A percentile compares a stretch with the other conserved stretches of the same genome.
Evolutionary conservation across 768 basidiomycete genomes (phyloP).

Genomic region (Dictyophora rubrovolvata): DNA sequence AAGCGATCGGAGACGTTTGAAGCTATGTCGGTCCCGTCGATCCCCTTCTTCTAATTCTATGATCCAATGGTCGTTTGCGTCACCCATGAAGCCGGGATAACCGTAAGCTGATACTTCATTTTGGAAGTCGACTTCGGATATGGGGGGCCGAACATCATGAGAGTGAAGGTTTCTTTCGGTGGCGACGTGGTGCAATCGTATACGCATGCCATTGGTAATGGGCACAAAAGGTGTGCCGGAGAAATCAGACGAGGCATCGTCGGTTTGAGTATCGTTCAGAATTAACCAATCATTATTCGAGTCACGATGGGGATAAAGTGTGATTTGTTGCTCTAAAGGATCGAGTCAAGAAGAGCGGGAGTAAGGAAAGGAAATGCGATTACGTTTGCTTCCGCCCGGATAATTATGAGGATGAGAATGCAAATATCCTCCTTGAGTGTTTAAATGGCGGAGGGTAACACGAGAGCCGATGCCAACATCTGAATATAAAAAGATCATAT

Average conservation of each 20-base stretch:
- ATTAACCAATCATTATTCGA: conserved; percentile 91
- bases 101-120: conserved; percentile 97
- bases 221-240: conserved; percentile 43
- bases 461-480: conserved; percentile 82
- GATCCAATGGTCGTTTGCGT: conserved; percentile 88
- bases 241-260: conserved; percentile 38
- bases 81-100: conserved; percentile 72
- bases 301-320: conserved; percentile 98
- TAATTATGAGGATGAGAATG: conserved; percentile 91
- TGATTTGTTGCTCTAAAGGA: conserved; percentile 86
- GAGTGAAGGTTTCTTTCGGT: conserved; percentile 89
- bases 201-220: conserved; percentile 52
- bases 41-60: conserved; percentile 74
- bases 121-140: conserved; percentile 98
- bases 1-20: conserved; percentile 65
- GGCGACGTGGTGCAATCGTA: conserved; percentile 71
- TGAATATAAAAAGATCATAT: conserved; percentile 16
- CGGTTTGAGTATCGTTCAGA: conserved; percentile 55
- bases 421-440: conserved; percentile 98
- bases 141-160: conserved; percentile 88
- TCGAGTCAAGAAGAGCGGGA: neutral
- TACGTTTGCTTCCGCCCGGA: conserved; percentile 85
- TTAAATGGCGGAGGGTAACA: conserved; percentile 78
- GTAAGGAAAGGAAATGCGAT: conserved; percentile 18
- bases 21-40: conserved; percentile 53